Evolutionary conservation across 768 basidiomycete genomes (phyloP), one percentile per base, ranked within the genome.

Genomic region (Mycena galericulata): DNA sequence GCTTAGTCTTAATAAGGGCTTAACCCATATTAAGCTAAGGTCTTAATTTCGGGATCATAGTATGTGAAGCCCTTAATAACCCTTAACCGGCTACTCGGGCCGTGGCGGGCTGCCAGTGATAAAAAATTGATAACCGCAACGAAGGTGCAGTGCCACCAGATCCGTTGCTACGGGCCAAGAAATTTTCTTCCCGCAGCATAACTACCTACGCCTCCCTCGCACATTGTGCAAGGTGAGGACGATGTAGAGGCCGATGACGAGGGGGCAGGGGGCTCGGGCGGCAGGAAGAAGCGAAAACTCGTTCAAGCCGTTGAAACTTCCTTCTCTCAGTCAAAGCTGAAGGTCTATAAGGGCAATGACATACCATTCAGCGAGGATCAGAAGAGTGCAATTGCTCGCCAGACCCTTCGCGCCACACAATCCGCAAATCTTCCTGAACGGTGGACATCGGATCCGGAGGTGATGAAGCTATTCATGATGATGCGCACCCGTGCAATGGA

Each of bases 391-490:
- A 64, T 71, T 14, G 67, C 56, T 11, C 29, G 26, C 18, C 70
- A 71, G 45, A 34, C 62, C 1, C 57, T 71, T 24, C 62, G 62
- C 7, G 67, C 70, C 18, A 70, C 65, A 7, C 58, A 66, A 53
- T 66, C 69, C 18, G 64, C 64, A 34, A 61, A 67, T 67, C 65
- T 67, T 1, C 65, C 65, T 7, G 65, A 67, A 50, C 49, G 51
- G 22, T 55, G 64, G 64, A 62, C 67, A 18, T 46, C 32, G 22
- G 57, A 64, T 60, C 45, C 49, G 8, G 68, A 69, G 55, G 63
- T 66, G 4, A 56, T 62, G 36, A 72, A 69, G 49, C 59, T 72
- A 20, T 69, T 72, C 60, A 24, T 72, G 58, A 69, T 72, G 68
- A 4, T 72, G 18, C 55, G 63, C 26, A 60, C 46, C 34, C 41